Percentiles rank a stretch among this genome's conserved stretches.
Conservation (phyloP, 176 grass and related monocot genomes). For the Musa itinerans region DNA sequence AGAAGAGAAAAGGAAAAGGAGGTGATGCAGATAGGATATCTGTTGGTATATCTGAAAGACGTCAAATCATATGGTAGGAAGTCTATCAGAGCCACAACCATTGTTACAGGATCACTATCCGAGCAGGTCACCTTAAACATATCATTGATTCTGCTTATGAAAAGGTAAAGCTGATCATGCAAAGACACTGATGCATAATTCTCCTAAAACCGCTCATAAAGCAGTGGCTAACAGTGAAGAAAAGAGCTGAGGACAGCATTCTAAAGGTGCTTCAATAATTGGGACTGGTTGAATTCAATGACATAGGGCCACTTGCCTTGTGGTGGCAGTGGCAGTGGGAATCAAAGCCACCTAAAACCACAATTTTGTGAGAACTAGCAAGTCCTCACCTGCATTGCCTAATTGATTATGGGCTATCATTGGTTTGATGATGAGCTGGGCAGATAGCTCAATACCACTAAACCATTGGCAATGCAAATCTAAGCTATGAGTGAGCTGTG, state of each 20-base stretch:
- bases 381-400: background rate
- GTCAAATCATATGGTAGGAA: no score
- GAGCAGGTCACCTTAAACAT: no score
- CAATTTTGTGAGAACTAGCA: background rate
- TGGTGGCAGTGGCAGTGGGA: background rate
- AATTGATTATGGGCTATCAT: background rate
- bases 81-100: no score
- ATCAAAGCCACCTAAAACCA: background rate
- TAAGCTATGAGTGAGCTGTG: background rate
- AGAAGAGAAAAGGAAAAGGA: no score
- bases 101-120: no score
- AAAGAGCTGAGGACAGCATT: background rate
- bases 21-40: no score
- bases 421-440: background rate
- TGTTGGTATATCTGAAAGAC: no score
- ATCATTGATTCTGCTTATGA: no score
- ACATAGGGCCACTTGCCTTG: background rate
- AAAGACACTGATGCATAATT: no score
- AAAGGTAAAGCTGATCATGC: no score
- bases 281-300: background rate
- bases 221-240: background rate
- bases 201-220: background rate
- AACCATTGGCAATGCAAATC: background rate
- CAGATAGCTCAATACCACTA: no score
- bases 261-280: background rate